A percentile compares a stretch with the other conserved stretches of the same genome.
phyloP scores from a whole-genome alignment of 2,329 filamentous ascomycete species.

The Penicillium freii region DNA sequence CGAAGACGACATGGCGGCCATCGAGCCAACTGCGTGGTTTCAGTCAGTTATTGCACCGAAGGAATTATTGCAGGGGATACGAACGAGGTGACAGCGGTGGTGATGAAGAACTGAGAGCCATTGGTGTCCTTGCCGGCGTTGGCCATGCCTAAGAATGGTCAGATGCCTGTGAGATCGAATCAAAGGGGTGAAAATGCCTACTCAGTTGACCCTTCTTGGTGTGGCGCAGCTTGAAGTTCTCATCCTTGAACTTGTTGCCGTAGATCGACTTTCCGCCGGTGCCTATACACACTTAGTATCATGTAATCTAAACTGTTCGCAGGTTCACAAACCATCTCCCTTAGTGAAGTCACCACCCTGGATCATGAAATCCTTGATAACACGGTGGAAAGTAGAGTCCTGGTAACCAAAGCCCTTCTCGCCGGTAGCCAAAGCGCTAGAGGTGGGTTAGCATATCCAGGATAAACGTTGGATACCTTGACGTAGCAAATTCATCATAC shows the following conservation, averaged over 20 bases:
- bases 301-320: background rate
- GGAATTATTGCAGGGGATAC: constrained; percentile 6
- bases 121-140: constrained; percentile 65
- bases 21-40: constrained; percentile 54
- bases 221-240: constrained; percentile 72
- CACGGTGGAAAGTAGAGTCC: constrained; percentile 66
- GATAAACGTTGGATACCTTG: background rate
- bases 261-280: constrained; percentile 69
- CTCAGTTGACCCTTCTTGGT: constrained; percentile 62
- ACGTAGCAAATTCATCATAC: constrained; percentile 32
- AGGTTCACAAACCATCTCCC: constrained; percentile 50
- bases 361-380: constrained; percentile 70
- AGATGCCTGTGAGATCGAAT: background rate
- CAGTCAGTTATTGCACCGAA: constrained; percentile 6
- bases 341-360: constrained; percentile 68
- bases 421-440: constrained; percentile 59
- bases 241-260: constrained; percentile 64
- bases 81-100: constrained; percentile 57
- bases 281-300: constrained; percentile 37
- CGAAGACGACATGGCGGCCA: constrained; percentile 65
- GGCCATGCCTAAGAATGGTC: constrained; percentile 55
- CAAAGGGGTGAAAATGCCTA: constrained; percentile 19
- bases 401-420: constrained; percentile 68
- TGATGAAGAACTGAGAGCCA: constrained; percentile 68
- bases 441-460: constrained; percentile 10